phyloP scores from a whole-genome alignment of 257 asterid genomes.

The Fraxinus cuspidata region DNA sequence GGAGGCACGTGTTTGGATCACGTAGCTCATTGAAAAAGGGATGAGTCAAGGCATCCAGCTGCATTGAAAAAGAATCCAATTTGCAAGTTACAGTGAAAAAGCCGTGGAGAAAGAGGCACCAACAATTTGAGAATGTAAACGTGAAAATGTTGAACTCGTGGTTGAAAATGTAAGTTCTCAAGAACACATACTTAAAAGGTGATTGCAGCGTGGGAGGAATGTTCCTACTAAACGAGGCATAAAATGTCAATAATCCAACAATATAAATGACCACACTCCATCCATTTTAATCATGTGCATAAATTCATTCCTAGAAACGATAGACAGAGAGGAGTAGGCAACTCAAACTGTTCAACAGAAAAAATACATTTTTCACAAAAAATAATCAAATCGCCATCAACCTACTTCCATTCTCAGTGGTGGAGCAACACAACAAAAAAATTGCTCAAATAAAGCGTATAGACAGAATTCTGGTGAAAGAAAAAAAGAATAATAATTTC shows the following conservation, averaged over 20 bases:
- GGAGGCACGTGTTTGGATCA: conserved; percentile 57
- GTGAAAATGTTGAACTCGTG: neutral
- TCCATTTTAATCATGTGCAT: neutral
- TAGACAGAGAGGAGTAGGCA: neutral
- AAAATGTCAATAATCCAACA: neutral
- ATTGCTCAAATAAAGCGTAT: neutral
- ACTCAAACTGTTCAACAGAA: no score
- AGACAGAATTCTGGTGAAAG: no score
- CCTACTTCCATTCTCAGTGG: neutral
- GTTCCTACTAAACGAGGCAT: no score
- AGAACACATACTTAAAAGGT: no score
- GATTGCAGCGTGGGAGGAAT: no score
- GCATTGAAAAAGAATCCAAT: conserved; percentile 21
- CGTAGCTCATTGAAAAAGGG: conserved; percentile 72
- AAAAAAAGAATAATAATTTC: no score
- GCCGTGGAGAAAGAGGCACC: neutral
- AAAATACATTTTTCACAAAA: neutral
- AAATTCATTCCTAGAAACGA: neutral
- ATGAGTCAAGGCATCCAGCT: conserved; percentile 69
- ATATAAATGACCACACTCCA: neutral
- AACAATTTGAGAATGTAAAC: neutral
- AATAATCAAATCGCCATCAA: neutral
- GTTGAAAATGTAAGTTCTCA: no score
- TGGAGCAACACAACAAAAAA: neutral
- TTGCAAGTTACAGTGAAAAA: no score